Evolutionary conservation across 768 basidiomycete species (phyloP).

Genomic region (Obba rivulosa): DNA sequence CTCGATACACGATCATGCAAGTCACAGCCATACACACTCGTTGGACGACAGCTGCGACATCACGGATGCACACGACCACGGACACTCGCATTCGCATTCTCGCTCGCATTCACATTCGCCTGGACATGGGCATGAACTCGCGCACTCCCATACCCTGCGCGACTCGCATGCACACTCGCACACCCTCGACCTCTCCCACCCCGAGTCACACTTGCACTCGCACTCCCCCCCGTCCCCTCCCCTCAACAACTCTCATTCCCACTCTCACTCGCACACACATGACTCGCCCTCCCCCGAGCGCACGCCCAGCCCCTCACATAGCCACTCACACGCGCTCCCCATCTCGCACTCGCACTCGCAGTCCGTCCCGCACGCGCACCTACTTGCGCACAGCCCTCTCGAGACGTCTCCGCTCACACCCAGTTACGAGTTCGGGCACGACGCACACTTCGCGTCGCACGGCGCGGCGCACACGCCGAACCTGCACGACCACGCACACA

Average conservation of each 20-base stretch:
- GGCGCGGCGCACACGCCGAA: conserved; percentile 34
- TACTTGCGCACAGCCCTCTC: conserved; percentile 11
- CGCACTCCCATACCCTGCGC: conserved; percentile 2
- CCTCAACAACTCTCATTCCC: conserved; percentile 21
- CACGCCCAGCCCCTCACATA: conserved; percentile 6
- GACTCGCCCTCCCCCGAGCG: conserved; percentile 13
- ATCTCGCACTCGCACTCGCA: conserved; percentile 16
- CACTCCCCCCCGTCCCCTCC: conserved; percentile 11
- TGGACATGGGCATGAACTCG: background rate
- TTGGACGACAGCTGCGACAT: background rate
- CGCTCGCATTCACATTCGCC: conserved; percentile 15
- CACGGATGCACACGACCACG: conserved; percentile 3
- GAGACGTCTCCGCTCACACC: conserved; percentile 58
- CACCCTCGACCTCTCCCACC: conserved; percentile 13
- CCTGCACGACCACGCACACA: conserved; percentile 47
- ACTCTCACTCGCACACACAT: conserved; percentile 21
- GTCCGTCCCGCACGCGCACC: conserved; percentile 5
- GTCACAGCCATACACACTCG: conserved; percentile 14
- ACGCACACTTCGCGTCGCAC: conserved; percentile 45
- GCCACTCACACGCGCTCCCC: conserved; percentile 12
- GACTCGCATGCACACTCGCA: conserved; percentile 19
- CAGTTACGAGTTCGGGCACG: conserved; percentile 49
- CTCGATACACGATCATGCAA: conserved; percentile 15
- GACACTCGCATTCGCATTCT: conserved; percentile 12
- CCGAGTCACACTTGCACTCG: conserved; percentile 21